A percentile compares a stretch with the other conserved stretches of the same genome.
These are phyloP conservation scores for Asterophora parasitica DNA, from an alignment of 768 basidiomycete genomes.

Conservation along the genomic window DNA sequence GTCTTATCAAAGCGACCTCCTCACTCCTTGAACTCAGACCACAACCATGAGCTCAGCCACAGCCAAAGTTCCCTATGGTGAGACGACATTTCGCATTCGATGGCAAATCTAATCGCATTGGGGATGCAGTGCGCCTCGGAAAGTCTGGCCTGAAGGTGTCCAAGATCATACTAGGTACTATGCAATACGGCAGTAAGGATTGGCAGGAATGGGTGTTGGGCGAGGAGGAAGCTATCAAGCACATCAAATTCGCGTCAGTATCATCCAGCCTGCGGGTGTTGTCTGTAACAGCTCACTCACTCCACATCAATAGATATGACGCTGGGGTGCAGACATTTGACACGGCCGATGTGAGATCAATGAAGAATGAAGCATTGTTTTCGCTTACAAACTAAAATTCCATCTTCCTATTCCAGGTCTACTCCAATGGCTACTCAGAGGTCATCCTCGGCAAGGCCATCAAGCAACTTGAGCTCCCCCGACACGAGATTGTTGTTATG, in stretches of 20 bases:
- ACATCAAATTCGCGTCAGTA: conserved; percentile 45
- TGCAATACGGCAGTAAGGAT: conserved; percentile 51
- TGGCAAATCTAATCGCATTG: neutral
- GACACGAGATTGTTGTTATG: conserved; percentile 73
- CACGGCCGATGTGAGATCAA: conserved; percentile 35
- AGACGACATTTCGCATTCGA: neutral
- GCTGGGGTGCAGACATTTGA: conserved; percentile 64
- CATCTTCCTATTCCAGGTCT: conserved; percentile 33
- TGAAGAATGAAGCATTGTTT: conserved; percentile 18
- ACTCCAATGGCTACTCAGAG: conserved; percentile 66
- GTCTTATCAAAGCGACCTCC: too few species aligned
- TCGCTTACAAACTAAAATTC: neutral
- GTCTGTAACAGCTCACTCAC: neutral
- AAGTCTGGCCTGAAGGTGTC: conserved; percentile 60
- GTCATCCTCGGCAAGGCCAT: conserved; percentile 67
- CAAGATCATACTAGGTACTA: conserved; percentile 58
- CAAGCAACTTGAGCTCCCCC: conserved; percentile 60
- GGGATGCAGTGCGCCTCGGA: conserved; percentile 36
- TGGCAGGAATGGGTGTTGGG: conserved; percentile 47
- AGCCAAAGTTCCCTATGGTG: neutral
- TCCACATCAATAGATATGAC: conserved; percentile 41
- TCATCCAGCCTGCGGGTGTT: neutral
- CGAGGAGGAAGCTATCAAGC: conserved; percentile 47
- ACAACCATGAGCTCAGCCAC: too few species aligned
- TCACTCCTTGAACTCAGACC: too few species aligned